Conservation (phyloP, 2,329 filamentous ascomycete species). For the Sporothrix luriei region DNA sequence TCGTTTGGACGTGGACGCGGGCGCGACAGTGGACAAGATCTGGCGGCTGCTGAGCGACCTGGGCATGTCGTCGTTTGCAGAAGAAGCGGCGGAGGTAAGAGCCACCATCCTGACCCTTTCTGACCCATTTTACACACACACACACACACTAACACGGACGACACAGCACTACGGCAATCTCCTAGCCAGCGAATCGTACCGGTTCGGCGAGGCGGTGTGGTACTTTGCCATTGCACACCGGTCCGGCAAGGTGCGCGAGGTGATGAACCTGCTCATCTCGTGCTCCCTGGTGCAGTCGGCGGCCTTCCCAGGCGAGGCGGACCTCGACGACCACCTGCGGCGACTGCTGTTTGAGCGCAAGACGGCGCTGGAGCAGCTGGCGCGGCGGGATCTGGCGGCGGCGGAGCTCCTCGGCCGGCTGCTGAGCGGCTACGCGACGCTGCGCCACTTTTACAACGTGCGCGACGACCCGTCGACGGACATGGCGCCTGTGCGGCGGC, state of each 20-base stretch:
- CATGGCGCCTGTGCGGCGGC: conserved; percentile 62
- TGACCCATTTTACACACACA: not conserved
- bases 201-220: conserved; percentile 83
- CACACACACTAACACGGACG: not conserved
- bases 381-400: conserved; percentile 74
- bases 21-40: conserved; percentile 76
- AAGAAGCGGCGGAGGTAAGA: conserved; percentile 78
- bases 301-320: conserved; percentile 69
- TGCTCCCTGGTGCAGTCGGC: conserved; percentile 84
- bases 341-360: conserved; percentile 72
- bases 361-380: conserved; percentile 69
- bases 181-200: conserved; percentile 69
- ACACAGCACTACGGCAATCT: conserved; percentile 77
- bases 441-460: conserved; percentile 88
- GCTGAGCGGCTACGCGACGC: conserved; percentile 87
- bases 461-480: conserved; percentile 58
- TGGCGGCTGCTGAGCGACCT: conserved; percentile 76
- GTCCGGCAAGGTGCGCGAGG: conserved; percentile 75
- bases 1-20: conserved; percentile 64
- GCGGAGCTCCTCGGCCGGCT: conserved; percentile 81
- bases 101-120: conserved; percentile 34
- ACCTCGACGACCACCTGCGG: conserved; percentile 73
- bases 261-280: conserved; percentile 83
- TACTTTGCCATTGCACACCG: conserved; percentile 89
- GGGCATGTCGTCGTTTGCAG: conserved; percentile 75